Evolutionary conservation across 2,329 filamentous ascomycete genomes (phyloP).

Genomic region (Coleophoma crateriformis): DNA sequence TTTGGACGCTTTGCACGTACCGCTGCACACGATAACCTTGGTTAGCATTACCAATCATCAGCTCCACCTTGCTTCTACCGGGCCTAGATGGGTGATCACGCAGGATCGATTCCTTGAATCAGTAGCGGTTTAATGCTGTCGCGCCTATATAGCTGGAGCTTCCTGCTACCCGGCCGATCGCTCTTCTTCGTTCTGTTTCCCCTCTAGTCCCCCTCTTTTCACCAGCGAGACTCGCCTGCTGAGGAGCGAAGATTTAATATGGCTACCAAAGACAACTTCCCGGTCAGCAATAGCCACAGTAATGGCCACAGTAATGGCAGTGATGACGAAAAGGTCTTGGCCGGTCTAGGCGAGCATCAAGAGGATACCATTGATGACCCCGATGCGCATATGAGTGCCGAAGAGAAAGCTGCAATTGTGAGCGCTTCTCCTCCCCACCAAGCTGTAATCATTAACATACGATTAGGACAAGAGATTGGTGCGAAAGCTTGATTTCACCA

Average conservation of each 20-base stretch:
- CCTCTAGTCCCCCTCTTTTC: neutral
- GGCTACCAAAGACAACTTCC: no score
- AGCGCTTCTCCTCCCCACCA: conserved; percentile 14
- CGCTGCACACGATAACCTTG: no score
- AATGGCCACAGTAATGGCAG: conserved; percentile 3
- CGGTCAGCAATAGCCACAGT: neutral
- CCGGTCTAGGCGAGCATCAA: conserved; percentile 1
- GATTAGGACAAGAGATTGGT: conserved; percentile 54
- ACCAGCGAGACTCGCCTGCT: neutral
- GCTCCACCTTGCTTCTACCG: no score
- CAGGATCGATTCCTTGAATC: no score
- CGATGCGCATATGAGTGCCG: conserved; percentile 58
- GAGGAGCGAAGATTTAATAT: no score
- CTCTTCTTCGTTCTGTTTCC: neutral
- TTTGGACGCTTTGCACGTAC: no score
- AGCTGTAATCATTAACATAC: neutral
- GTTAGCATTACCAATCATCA: no score
- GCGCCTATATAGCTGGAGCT: no score
- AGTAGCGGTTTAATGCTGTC: no score
- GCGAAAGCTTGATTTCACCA: conserved; percentile 53
- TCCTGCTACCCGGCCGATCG: neutral
- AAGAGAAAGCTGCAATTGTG: conserved; percentile 58
- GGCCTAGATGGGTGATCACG: no score
- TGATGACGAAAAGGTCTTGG: conserved; percentile 8
- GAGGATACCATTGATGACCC: conserved; percentile 36